A percentile compares a stretch with the other conserved stretches of the same genome.
These are phyloP conservation scores for Curvularia verruculosa DNA, from an alignment of 2,329 filamentous ascomycete genomes.

Conservation along the genomic window DNA sequence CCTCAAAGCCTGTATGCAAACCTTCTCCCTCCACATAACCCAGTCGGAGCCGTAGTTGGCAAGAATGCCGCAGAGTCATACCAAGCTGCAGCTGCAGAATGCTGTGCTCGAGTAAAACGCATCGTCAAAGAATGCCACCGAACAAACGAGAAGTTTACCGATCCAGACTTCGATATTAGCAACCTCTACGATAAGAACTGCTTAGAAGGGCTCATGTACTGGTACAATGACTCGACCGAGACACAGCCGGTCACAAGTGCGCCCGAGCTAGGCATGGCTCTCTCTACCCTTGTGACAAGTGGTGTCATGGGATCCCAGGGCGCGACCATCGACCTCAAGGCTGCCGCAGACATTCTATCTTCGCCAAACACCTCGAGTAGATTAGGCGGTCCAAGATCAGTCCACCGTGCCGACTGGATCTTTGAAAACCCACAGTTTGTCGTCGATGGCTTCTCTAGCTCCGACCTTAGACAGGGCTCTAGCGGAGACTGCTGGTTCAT, in stretches of 20 bases:
- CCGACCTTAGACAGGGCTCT: conserved; percentile 77
- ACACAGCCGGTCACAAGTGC: conserved; percentile 18
- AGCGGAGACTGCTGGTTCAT: conserved; percentile 88
- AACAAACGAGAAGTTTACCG: conserved; percentile 82
- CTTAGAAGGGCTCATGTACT: conserved; percentile 40
- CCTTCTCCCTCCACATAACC: conserved; percentile 44
- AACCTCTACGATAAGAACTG: conserved; percentile 61
- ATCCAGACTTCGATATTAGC: conserved; percentile 82
- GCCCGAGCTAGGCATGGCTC: conserved; percentile 26
- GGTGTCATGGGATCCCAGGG: conserved; percentile 29
- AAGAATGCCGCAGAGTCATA: conserved; percentile 71
- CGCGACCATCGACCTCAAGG: conserved; percentile 25
- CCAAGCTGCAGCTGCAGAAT: conserved; percentile 72
- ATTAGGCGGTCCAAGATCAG: conserved; percentile 25
- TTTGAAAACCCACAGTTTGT: conserved; percentile 79
- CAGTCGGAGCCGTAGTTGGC: conserved; percentile 59
- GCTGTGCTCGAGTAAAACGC: conserved; percentile 63
- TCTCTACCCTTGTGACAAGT: conserved; percentile 33
- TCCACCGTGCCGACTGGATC: conserved; percentile 64
- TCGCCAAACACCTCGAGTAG: conserved; percentile 12
- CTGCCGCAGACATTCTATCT: conserved; percentile 68
- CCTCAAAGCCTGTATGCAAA: conserved; percentile 69
- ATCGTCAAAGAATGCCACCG: conserved; percentile 69
- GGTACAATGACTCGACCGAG: conserved; percentile 61
- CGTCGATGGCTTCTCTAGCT: conserved; percentile 75